Evolutionary conservation across 163 green algal genomes (phyloP), one percentile per base, ranked within the genome.

Genomic region (Volvox carteri): DNA sequence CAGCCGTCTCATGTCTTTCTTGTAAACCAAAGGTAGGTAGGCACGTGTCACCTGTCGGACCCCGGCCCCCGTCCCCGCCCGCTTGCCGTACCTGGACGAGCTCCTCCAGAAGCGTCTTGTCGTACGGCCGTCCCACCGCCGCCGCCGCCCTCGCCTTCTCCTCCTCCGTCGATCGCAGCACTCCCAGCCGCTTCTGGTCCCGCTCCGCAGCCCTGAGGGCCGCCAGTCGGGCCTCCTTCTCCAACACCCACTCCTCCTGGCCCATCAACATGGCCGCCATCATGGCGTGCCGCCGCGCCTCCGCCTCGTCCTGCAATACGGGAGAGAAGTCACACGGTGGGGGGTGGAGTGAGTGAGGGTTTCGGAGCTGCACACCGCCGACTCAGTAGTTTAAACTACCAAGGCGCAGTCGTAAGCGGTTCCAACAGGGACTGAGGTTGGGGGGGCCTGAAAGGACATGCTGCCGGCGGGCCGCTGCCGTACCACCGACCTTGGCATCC

Each of bases 181-280:
- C 48, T 4, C 28, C 19, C 81, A 87, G 68, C 35, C 81, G 81
- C 46, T 30, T 14, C 81, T 79, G 65, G 48, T 87, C 81, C 7
- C 81, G 81, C 65, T 79, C 65, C 9, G 81, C 65, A 25, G 81
- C 81, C 1, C 65, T 33, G 46, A 87, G 65, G 30, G 81, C 81
- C 46, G 81, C 81, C 81, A 80, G 80, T 28, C 80, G 62, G 1
- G 50, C 46, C 48, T 87, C 65, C 65, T 72, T 54, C 81, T 87
- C 81, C 81, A 87, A 33, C n/a, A 87, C 81, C 81, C 81, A 87
- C 44, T 87, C 81, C 81, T 87, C 81, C 67, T 80, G 58, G 25
- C 81, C 81, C 81, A 87, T 87, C 25, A 87, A 48, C 19, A 80
- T 77, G 9, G 81, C 81, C 11, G 81, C 81, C 65, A 87, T 52